A percentile compares a stretch with the other conserved stretches of the same genome.
These are phyloP conservation scores for Gentiana macrophylla DNA, from an alignment of 257 asterid genomes.

Conservation along the genomic window DNA sequence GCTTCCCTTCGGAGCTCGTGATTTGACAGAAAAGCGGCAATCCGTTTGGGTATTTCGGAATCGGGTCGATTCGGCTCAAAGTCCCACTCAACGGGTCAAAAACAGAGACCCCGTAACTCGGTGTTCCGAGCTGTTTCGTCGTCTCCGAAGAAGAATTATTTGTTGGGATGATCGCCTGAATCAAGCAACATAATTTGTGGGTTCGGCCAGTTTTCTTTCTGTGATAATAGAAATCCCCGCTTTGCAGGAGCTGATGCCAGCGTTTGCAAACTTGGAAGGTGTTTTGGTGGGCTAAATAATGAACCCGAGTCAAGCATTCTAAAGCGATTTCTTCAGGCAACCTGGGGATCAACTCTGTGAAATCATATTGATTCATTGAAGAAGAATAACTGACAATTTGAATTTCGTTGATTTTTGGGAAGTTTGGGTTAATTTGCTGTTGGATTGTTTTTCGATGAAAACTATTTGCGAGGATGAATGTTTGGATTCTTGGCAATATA, in stretches of 20 bases:
- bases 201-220: conserved; percentile 45
- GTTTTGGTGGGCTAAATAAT: conserved; percentile 50
- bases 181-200: conserved; percentile 48
- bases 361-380: conserved; percentile 21
- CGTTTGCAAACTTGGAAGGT: conserved; percentile 53
- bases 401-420: no score
- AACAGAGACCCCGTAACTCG: conserved; percentile 55
- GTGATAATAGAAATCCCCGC: conserved; percentile 65
- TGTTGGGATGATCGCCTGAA: conserved; percentile 41
- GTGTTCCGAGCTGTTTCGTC: conserved; percentile 42
- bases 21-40: conserved; percentile 80
- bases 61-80: conserved; percentile 65
- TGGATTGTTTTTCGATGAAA: no score
- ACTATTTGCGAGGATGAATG: no score
- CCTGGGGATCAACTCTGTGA: conserved; percentile 56
- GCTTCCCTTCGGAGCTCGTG: conserved; percentile 55
- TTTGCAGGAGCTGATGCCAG: conserved; percentile 55
- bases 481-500: no score
- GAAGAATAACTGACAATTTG: not conserved
- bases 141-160: conserved; percentile 27
- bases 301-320: conserved; percentile 71
- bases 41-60: conserved; percentile 57
- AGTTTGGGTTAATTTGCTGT: no score
- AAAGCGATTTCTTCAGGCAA: conserved; percentile 76
- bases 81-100: conserved; percentile 36